Conservation (phyloP, 495 filamentous ascomycete genomes). For the Trichoderma gamsii region DNA sequence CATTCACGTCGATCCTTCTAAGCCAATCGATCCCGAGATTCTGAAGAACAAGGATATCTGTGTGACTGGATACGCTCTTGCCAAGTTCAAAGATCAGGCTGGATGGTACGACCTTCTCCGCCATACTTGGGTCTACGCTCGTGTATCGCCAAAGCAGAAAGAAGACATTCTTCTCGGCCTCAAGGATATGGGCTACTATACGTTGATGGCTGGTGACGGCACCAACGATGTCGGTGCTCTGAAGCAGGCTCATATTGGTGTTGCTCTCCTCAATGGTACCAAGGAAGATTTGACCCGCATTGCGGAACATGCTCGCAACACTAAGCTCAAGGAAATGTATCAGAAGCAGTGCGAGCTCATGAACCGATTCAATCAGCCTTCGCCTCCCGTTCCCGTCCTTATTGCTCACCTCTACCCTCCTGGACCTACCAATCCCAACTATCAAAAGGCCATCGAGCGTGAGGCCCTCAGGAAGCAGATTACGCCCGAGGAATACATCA, state of each 20-base stretch:
- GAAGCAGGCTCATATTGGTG: conserved; percentile 97
- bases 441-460: conserved; percentile 81
- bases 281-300: conserved; percentile 86
- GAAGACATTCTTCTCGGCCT: conserved; percentile 95
- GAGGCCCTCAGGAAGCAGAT: conserved; percentile 71
- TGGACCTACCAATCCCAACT: conserved; percentile 88
- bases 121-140: conserved; percentile 95
- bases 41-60: conserved; percentile 86
- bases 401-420: conserved; percentile 95
- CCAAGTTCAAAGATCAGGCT: conserved; percentile 79
- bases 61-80: conserved; percentile 89
- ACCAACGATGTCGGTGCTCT: conserved; percentile 97
- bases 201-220: conserved; percentile 97
- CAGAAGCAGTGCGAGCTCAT: conserved; percentile 91
- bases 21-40: conserved; percentile 76
- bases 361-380: conserved; percentile 84
- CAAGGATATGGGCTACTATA: conserved; percentile 95
- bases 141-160: conserved; percentile 97
- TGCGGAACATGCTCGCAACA: conserved; percentile 83
- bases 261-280: conserved; percentile 92
- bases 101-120: conserved; percentile 66
- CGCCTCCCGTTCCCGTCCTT: conserved; percentile 78
- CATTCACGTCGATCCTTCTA: conserved; percentile 79
- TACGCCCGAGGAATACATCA: conserved; percentile 36
- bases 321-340: conserved; percentile 97